Base-by-base conservation (phyloP, 352 stramenopile genomes). In the Phytophthora agathidicida region DNA sequence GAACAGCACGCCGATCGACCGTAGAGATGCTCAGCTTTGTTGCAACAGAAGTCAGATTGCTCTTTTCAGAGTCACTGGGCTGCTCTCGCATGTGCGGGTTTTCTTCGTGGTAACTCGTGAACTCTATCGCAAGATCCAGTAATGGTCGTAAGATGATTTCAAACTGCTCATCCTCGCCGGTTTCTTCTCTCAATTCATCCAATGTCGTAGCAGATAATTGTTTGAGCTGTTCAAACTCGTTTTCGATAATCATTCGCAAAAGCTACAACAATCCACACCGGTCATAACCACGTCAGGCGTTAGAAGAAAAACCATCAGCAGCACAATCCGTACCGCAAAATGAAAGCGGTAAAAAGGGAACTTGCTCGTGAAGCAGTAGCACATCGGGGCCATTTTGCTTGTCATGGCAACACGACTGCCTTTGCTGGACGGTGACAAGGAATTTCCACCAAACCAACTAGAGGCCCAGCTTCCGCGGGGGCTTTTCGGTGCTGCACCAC, bases 331-430 rank as follows among this genome's bases (percentile, higher is more conserved):
- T 49, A 95, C 86, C 57, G 77, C 64, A 59, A 93, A 95, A 46
- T 95, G 82, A 11, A 95, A 75, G 10, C 84, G 84, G 58, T 95
- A 95, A 65, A 95, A 92, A 8, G 86, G 86, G 39, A 93, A 95
- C 26, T 95, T 95, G 75, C 83, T 91, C 8, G 84, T 95, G 44
- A 95, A 83, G 49, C 83, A 95, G 44, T 88, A 95, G 55, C 83
- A 93, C 2, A 88, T 63, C 1, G 86, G 83, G 9, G 83, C 83
- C 30, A 95, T 67, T 36, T 52, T 60, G 5, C 36, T 61, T 19
- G 49, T 66, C 55, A 55, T 71, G 10, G 32, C 41, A 5, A 46
- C 41, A 22, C 37, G 22, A 5, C 24, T 48, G 30, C n/a, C 47
- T 50, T 60, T 62, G 37, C 33, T 65, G 0, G 60, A 66, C 4